phyloP scores from a whole-genome alignment of 192 early-diverging fungal species.

The Umbelopsis vinacea region DNA sequence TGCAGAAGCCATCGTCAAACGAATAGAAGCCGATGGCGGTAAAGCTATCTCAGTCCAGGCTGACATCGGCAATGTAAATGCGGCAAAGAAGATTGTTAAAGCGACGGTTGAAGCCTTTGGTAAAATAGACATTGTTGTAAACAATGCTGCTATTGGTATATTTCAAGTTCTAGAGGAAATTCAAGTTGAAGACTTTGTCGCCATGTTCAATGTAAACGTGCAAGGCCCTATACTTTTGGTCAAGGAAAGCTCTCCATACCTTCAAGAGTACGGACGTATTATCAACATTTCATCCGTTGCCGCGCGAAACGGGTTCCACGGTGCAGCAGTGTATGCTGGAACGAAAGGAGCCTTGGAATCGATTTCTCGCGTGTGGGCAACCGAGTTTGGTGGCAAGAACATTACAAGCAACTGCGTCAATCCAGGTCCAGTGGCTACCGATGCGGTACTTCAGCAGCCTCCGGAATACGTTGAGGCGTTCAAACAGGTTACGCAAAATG shows the following conservation, averaged over 20 bases:
- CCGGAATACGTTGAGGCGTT: background rate
- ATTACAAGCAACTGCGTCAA: constrained; percentile 78
- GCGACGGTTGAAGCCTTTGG: constrained; percentile 30
- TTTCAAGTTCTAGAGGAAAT: background rate
- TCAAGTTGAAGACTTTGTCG: background rate
- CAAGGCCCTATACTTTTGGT: background rate
- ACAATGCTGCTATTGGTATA: constrained; percentile 43
- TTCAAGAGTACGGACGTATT: constrained; percentile 43
- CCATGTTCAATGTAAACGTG: background rate
- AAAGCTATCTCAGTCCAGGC: constrained; percentile 14
- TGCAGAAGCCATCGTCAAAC: background rate
- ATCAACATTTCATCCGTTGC: constrained; percentile 42
- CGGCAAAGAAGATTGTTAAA: constrained; percentile 15
- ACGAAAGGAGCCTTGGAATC: constrained; percentile 27
- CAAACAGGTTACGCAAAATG: background rate
- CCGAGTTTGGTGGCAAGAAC: constrained; percentile 64
- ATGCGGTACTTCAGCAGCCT: constrained; percentile 52
- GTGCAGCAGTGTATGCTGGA: constrained; percentile 14
- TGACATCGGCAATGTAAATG: background rate
- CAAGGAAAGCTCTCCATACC: constrained; percentile 24
- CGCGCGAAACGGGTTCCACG: background rate
- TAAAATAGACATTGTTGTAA: constrained; percentile 44
- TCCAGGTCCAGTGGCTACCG: constrained; percentile 80
- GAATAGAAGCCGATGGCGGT: background rate
- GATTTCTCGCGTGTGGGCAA: constrained; percentile 51